Percentiles rank a stretch among this genome's conserved stretches.
phyloP scores from a whole-genome alignment of 352 stramenopile genomes.

The Blastocystis sp. region DNA sequence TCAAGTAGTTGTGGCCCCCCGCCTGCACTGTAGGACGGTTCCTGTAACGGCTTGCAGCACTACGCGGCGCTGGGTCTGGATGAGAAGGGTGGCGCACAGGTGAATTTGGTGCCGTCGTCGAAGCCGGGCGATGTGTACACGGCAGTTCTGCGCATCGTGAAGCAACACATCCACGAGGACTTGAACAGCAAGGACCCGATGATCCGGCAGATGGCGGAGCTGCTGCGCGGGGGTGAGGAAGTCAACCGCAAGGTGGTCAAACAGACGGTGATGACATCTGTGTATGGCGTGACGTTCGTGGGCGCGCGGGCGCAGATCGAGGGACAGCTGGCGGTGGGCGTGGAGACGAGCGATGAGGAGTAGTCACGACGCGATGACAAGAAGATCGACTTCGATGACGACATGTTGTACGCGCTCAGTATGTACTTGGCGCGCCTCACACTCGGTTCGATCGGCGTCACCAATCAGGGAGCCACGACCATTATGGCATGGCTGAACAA shows the following conservation, averaged over 20 bases:
- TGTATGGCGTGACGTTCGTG: conserved; percentile 99
- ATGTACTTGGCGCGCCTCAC: conserved; percentile 89
- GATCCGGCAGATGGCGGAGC: conserved; percentile 56
- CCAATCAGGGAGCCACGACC: conserved; percentile 88
- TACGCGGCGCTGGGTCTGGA: conserved; percentile 96
- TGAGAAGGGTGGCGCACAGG: conserved; percentile 84
- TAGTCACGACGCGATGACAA: conserved; percentile 73
- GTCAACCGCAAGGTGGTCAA: conserved; percentile 89
- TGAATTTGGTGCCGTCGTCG: conserved; percentile 91
- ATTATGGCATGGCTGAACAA: conserved; percentile 90
- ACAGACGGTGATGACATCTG: conserved; percentile 99
- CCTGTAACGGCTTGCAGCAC: conserved; percentile 98
- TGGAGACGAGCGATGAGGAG: conserved; percentile 73
- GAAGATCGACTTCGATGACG: conserved; percentile 75
- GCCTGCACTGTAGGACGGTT: conserved; percentile 80
- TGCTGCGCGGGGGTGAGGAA: conserved; percentile 75
- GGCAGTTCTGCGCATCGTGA: conserved; percentile 83
- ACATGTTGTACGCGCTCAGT: conserved; percentile 81
- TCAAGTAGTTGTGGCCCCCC: conserved; percentile 72
- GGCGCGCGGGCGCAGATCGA: conserved; percentile 95
- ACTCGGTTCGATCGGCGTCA: conserved; percentile 90
- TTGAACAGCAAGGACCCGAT: conserved; percentile 59
- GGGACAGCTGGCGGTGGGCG: conserved; percentile 85
- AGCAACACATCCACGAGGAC: conserved; percentile 79
- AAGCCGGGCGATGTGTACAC: conserved; percentile 95